phyloP scores from a whole-genome alignment of 805 yeast species.

The Candida taoyuanica region DNA sequence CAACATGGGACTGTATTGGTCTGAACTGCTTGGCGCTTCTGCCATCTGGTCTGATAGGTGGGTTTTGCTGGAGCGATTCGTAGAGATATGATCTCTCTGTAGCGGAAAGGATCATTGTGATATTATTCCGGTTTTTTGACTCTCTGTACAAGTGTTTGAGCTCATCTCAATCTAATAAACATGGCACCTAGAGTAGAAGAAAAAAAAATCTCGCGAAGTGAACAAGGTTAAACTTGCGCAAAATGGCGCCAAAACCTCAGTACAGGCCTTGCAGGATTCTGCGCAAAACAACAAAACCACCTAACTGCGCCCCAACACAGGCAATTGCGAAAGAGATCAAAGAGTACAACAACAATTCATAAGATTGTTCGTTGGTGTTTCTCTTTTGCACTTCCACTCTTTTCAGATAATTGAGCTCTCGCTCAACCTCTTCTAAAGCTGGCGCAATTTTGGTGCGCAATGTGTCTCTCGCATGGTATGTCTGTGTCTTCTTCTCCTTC shows the following conservation, averaged over 20 bases:
- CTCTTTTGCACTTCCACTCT: background rate
- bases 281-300: constrained; percentile 8
- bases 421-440: too few species aligned
- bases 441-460: background rate
- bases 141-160: too few species aligned
- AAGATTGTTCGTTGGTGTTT: constrained; percentile 21
- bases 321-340: constrained; percentile 12
- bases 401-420: background rate
- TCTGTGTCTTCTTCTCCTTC: background rate
- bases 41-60: constrained; percentile 83
- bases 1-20: constrained; percentile 78
- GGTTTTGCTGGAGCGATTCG: constrained; percentile 57
- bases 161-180: background rate
- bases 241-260: background rate
- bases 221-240: too few species aligned
- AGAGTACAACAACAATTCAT: constrained; percentile 6
- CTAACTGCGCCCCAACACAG: constrained; percentile 14
- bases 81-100: constrained; percentile 74
- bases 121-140: too few species aligned
- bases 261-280: background rate
- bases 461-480: background rate
- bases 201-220: constrained; percentile 4
- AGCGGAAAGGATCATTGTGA: constrained; percentile 59
- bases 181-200: background rate
- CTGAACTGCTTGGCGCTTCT: constrained; percentile 70